Evolutionary conservation across 1,139 yeast genomes (phyloP), one percentile per base, ranked within the genome.

Genomic region (Sugiyamaella novakii): DNA sequence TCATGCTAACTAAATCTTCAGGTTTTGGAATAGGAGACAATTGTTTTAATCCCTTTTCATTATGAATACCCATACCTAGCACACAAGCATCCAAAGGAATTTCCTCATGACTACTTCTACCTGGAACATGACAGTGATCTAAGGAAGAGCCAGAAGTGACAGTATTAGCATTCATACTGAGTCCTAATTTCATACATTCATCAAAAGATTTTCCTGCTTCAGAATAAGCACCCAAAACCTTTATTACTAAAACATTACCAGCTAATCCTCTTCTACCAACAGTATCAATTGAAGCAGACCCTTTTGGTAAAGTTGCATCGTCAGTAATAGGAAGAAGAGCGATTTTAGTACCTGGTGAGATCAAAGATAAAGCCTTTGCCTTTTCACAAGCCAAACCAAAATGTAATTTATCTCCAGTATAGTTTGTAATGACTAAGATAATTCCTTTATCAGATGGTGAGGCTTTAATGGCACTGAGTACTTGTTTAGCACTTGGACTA

Each of bases 401-500:
- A 57, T 78, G 81, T 34, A 78, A 65, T 18, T 77, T 69, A 59
- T 78, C 83, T 2, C 83, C 83, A 3, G 83, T 78, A 58, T 78
- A 78, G 59, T 78, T 78, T 51, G 79, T 78, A 37, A 77, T 1
- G n/a, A 43, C 51, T 24, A 47, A 22, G 25, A 47, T 47, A n/a
- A 33, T 43, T 12, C 80, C 80, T 34, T 62, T 66, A n/a, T 71
- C 65, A 40, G 70, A 49, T 10, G 43, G 47, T 22, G 47, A 45
- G 11, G 87, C 81, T 57, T 77, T 78, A 37, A 82, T 71, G 1
- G 86, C 88, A n/a, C 84, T 77, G 68, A 82, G 71, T 56, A 88
- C 84, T 68, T 88, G 96, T 59, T 81, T 84, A 1, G 95, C 86
- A 6, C 92, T 83, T 2, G 96, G 96, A 21, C 95, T 85, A 0